Evolutionary conservation across 352 stramenopile species (phyloP).

Genomic region (Globisporangium takayamanum): DNA sequence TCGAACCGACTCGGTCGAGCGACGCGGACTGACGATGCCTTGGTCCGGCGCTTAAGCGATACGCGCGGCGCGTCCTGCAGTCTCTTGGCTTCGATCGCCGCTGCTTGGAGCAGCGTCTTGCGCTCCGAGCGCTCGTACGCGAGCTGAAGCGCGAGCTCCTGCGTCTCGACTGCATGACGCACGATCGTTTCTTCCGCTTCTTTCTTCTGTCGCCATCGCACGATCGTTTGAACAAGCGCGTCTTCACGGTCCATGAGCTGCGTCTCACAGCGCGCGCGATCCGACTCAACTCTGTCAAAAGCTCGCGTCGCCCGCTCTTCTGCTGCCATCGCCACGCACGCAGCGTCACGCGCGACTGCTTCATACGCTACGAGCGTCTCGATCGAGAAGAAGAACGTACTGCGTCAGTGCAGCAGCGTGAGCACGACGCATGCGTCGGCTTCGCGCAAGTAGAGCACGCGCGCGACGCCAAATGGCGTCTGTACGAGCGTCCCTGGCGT

Average conservation of each 20-base stretch:
- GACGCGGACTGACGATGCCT: neutral
- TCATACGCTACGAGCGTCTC: conserved; percentile 38
- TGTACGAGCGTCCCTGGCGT: conserved; percentile 27
- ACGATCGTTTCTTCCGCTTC: conserved; percentile 28
- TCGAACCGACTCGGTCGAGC: conserved; percentile 31
- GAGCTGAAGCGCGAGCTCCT: conserved; percentile 41
- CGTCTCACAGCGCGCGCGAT: conserved; percentile 19
- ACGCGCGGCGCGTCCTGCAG: conserved; percentile 28
- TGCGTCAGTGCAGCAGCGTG: conserved; percentile 35
- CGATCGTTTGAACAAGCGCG: conserved; percentile 21
- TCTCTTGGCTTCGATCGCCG: conserved; percentile 26
- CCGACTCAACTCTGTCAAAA: conserved; percentile 20
- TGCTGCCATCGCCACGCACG: conserved; percentile 32
- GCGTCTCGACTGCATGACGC: conserved; percentile 21
- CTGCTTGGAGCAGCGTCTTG: conserved; percentile 15
- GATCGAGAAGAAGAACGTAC: conserved; percentile 43
- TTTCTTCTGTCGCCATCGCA: conserved; percentile 34
- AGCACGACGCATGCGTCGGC: conserved; percentile 49
- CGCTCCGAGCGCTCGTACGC: conserved; percentile 37
- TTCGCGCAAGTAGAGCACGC: conserved; percentile 40
- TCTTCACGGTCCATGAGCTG: conserved; percentile 44
- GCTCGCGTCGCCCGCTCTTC: conserved; percentile 26
- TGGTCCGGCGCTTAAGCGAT: conserved; percentile 21
- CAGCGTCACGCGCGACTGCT: conserved; percentile 36
- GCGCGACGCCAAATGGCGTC: conserved; percentile 44